Conservation (phyloP, 2,329 filamentous ascomycete species). For the Hortaea werneckii region DNA sequence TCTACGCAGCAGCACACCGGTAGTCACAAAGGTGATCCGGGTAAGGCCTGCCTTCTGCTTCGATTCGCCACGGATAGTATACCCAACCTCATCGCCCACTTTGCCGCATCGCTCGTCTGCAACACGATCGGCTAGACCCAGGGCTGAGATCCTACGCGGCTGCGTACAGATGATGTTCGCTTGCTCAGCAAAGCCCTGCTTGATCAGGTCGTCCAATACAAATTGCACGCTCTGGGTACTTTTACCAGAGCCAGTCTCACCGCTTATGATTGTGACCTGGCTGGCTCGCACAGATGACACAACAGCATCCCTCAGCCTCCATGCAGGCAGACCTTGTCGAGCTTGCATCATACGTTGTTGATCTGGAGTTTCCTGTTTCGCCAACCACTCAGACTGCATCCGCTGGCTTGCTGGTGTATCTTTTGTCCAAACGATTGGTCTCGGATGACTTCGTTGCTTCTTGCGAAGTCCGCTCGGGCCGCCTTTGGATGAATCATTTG, state of each 20-base stretch:
- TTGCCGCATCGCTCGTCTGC: constrained; percentile 76
- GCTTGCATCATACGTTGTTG: constrained; percentile 66
- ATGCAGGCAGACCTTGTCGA: constrained; percentile 71
- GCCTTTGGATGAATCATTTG: constrained; percentile 32
- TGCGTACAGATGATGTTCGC: constrained; percentile 95
- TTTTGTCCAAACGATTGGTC: constrained; percentile 53
- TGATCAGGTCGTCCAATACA: constrained; percentile 81
- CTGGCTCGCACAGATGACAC: constrained; percentile 63
- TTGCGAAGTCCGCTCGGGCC: not conserved
- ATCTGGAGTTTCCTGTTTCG: constrained; percentile 52
- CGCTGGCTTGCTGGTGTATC: constrained; percentile 50
- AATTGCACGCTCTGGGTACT: constrained; percentile 97
- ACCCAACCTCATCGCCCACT: constrained; percentile 83
- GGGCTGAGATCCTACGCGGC: constrained; percentile 83
- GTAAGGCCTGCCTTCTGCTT: constrained; percentile 61
- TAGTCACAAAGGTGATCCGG: constrained; percentile 91
- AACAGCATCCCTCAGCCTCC: constrained; percentile 69
- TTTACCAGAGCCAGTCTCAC: constrained; percentile 94
- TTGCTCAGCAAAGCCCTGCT: constrained; percentile 59
- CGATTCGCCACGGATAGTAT: constrained; percentile 82
- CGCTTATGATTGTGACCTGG: constrained; percentile 92
- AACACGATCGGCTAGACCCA: constrained; percentile 88
- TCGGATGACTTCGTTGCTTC: constrained; percentile 30
- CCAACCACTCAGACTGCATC: constrained; percentile 54
- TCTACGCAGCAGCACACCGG: constrained; percentile 79